These are phyloP conservation scores for Pleoardoris graminearum DNA, from an alignment of 2,329 filamentous ascomycete genomes.

Conservation along the genomic window DNA sequence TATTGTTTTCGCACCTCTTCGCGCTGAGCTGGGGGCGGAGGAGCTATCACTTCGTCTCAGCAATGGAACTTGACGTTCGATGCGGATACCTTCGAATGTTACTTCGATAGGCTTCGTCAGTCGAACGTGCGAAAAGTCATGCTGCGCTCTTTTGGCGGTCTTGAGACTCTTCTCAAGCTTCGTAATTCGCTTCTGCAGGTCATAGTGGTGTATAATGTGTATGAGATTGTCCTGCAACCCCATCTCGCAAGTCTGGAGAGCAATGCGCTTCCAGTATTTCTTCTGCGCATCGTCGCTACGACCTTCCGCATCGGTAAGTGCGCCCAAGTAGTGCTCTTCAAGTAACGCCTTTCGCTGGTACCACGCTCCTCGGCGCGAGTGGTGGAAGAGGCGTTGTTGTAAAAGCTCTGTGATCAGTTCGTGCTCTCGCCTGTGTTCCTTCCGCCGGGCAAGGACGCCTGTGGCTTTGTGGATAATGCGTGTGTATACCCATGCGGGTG, in stretches of 20 bases:
- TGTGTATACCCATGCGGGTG: conserved; percentile 90
- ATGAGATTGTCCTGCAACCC: conserved; percentile 87
- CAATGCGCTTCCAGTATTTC: conserved; percentile 79
- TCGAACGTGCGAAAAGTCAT: conserved; percentile 87
- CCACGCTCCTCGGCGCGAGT: conserved; percentile 83
- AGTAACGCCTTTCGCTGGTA: conserved; percentile 93
- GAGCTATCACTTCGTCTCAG: conserved; percentile 31
- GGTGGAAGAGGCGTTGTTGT: conserved; percentile 79
- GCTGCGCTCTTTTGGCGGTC: conserved; percentile 81
- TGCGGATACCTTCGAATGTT: conserved; percentile 73
- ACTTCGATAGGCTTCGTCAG: conserved; percentile 77
- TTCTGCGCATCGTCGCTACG: conserved; percentile 64
- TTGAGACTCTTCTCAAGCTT: conserved; percentile 87
- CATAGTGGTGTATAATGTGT: conserved; percentile 91
- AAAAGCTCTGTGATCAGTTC: conserved; percentile 74
- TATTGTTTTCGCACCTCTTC: conserved; percentile 70
- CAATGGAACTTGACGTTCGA: conserved; percentile 63
- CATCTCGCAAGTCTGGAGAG: conserved; percentile 78
- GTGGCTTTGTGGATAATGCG: conserved; percentile 88
- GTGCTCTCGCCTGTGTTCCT: conserved; percentile 78
- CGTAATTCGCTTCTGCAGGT: conserved; percentile 88
- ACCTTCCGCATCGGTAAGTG: conserved; percentile 24
- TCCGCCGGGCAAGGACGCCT: conserved; percentile 77
- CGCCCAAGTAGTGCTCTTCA: conserved; percentile 92
- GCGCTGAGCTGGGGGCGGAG: conserved; percentile 39